phyloP scores from a whole-genome alignment of 257 asterid genomes.

The Capsicum rhomboideum region DNA sequence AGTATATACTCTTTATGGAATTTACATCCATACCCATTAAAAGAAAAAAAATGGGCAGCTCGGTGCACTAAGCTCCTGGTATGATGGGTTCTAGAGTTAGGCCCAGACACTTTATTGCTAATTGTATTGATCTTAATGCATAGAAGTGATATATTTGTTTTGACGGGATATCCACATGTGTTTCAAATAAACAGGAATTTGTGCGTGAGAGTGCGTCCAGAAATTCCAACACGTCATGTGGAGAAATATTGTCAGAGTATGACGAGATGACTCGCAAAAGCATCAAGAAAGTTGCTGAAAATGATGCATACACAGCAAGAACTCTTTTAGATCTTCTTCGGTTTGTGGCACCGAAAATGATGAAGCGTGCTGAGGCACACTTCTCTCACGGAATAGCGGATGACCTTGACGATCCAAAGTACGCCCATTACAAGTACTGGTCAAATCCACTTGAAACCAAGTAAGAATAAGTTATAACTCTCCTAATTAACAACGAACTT shows the following conservation, averaged over 20 bases:
- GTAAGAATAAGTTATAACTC: not conserved
- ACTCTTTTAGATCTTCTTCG: constrained; percentile 6
- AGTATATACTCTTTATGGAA: not conserved
- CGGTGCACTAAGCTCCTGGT: not conserved
- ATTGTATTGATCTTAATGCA: not conserved
- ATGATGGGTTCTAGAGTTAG: not conserved
- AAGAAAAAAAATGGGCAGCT: not conserved
- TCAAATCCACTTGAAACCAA: constrained; percentile 14
- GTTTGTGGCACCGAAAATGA: constrained; percentile 18
- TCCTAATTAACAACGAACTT: not conserved
- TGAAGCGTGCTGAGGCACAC: constrained; percentile 10
- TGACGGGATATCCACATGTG: not conserved
- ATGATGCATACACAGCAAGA: constrained; percentile 7
- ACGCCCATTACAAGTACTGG: constrained; percentile 13
- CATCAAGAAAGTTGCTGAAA: constrained; percentile 5
- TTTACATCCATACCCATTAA: not conserved
- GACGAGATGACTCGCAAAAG: constrained; percentile 6
- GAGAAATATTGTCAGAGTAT: constrained; percentile 10
- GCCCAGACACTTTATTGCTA: not conserved
- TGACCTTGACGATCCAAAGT: constrained; percentile 9
- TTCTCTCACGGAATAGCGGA: constrained; percentile 16
- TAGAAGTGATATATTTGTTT: not conserved
- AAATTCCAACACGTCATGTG: not conserved
- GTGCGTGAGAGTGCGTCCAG: not conserved
- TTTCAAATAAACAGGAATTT: not conserved